phyloP scores from a whole-genome alignment of 768 basidiomycete genomes.

The Mycena capillaripes region DNA sequence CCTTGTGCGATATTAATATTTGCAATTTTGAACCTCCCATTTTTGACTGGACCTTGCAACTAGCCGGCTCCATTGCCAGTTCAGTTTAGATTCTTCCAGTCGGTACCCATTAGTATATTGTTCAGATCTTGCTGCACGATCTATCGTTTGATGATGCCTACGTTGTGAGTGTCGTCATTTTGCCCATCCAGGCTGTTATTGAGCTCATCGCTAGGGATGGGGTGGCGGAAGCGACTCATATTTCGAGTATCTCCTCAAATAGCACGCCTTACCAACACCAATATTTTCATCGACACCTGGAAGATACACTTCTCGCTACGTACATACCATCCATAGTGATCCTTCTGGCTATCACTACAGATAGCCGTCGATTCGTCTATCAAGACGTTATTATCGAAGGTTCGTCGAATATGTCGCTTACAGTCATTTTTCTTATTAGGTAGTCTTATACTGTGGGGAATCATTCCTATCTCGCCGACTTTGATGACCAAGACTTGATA shows the following conservation, averaged over 20 bases:
- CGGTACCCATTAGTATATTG: background rate
- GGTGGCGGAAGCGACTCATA: constrained; percentile 82
- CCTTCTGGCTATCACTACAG: background rate
- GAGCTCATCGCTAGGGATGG: constrained; percentile 56
- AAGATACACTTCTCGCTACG: background rate
- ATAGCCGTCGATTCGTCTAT: constrained; percentile 82
- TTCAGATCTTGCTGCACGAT: constrained; percentile 69
- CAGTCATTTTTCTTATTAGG: background rate
- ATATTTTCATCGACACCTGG: constrained; percentile 76
- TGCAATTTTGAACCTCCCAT: background rate
- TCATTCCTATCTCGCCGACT: constrained; percentile 76
- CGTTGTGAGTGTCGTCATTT: constrained; percentile 55
- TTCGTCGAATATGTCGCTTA: constrained; percentile 43
- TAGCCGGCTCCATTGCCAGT: constrained; percentile 59
- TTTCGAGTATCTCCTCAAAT: constrained; percentile 85
- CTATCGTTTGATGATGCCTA: constrained; percentile 68
- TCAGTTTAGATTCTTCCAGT: constrained; percentile 4
- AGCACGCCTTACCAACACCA: constrained; percentile 76
- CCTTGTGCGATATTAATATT: constrained; percentile 49
- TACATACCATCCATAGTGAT: constrained; percentile 6
- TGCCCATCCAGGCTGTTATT: background rate
- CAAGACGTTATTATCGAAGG: constrained; percentile 65
- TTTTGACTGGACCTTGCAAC: background rate
- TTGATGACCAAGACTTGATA: constrained; percentile 59
- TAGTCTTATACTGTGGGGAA: constrained; percentile 74